Evolutionary conservation across 1,284 basidiomycete genomes (phyloP), one percentile per base, ranked within the genome.

Genomic region (Stygiomarasmius scandens): DNA sequence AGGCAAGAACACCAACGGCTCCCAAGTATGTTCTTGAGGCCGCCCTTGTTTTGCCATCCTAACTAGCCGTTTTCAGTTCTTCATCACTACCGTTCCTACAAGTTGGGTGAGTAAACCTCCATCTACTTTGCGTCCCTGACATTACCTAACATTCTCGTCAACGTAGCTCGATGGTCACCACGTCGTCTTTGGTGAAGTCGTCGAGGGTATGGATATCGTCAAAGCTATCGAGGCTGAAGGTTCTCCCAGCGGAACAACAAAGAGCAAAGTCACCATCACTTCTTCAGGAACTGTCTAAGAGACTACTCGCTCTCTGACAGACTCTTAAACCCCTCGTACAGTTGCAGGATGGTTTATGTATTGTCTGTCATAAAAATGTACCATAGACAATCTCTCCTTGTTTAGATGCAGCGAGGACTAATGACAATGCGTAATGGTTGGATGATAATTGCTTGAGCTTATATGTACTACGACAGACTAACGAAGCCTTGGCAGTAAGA

Each of bases 141-240:
- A 20, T 49, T 2, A 56, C 36, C n/a, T 36, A 16, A 16, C n/a
- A 16, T 41, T 41, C 16, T 16, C 16, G 6, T 41, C 16, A 4
- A 16, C n/a, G 11, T 87, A 89, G 89, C 83, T 95, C 59, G 89
- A 95, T 65, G 85, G 85, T 43, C 83, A 80, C 55, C 90, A 92
- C 72, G 88, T 93, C 73, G 90, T 94, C 38, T 94, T 95, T 65
- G 92, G 92, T 56, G 85, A 89, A 71, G 86, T 89, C 63, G 71
- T 88, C 38, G 76, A 85, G 57, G 86, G 86, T 46, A 62, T 79
- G 54, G 80, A 81, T 14, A 55, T 90, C 56, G 85, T 90, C 58
- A 78, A 82, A 69, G 63, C 66, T 50, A 81, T 95, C 66, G 92
- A 95, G 77, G 54, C 54, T 3, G 47, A 76, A 3, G 90, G 91